Base-by-base conservation (phyloP, 1,284 basidiomycete genomes). In the Microbotryum scabiosae region DNA sequence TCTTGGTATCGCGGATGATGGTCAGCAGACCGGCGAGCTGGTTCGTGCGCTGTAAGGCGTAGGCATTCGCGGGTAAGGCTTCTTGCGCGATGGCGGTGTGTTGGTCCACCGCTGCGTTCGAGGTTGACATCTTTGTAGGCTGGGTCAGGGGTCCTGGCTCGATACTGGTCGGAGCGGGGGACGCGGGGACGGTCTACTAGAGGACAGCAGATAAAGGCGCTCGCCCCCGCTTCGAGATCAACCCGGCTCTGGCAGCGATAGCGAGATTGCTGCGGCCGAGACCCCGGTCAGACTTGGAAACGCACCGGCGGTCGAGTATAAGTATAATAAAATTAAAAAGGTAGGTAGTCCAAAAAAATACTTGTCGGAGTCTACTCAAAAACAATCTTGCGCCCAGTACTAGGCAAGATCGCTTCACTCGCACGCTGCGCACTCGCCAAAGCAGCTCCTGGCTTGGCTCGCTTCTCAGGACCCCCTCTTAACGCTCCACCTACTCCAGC, bases 21-120 rank as follows among this genome's bases (percentile, higher is more conserved):
- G 96, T 97, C 76, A 96, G 88, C 21, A 97, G 79, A 0, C 92
- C 92, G 76, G 97, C 92, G 36, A 98, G 84, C 77, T 96, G 91
- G 3, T 87, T 84, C 96, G 92, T 97, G 69, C 86, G 88, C 0
- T 85, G 84, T 2, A 94, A 80, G 2, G 87, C 89, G 73, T 85
- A 85, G n/a, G 91, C 88, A 21, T 86, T 89, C 1, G 85, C 80
- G 16, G 88, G 88, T 8, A 89, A 77, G 47, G 54, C 10, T 7
- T 56, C 26, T 6, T 60, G 63, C 26, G 46, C 50, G 51, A 43
- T n/a, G 5, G 51, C 10, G 51, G 55, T 41, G 46, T 59, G 36
- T 32, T 26, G 23, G 5, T 44, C 53, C 41, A 25, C 44, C 7
- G 53, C 25, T 18, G 51, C 53, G 14, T 50, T 44, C 7, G 51